phyloP scores from a whole-genome alignment of 768 basidiomycete genomes.

The Tylopilus balloui region DNA sequence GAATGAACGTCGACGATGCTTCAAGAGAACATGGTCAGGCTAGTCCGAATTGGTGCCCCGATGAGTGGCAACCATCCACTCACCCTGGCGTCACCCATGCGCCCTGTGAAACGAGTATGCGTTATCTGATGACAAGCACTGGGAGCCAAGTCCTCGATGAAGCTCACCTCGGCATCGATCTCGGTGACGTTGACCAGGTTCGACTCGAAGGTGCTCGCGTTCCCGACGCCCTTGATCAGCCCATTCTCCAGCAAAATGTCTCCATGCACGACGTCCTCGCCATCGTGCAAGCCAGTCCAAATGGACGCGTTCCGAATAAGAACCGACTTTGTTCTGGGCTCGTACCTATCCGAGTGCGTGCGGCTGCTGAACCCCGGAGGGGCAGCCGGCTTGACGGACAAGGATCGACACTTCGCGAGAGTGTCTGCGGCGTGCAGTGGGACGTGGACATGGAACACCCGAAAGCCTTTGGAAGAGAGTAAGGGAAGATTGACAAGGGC shows the following conservation, averaged over 20 bases:
- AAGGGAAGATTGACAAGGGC: conserved; percentile 9
- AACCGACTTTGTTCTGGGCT: conserved; percentile 46
- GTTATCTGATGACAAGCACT: not conserved
- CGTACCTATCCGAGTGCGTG: conserved; percentile 51
- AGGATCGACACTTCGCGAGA: conserved; percentile 43
- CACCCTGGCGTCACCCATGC: conserved; percentile 62
- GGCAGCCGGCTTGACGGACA: conserved; percentile 41
- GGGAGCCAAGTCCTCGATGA: no score
- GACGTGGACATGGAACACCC: conserved; percentile 3
- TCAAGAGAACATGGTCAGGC: not conserved
- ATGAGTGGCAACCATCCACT: not conserved
- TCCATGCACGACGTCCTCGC: conserved; percentile 52
- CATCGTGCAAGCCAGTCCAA: conserved; percentile 68
- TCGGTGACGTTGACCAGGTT: conserved; percentile 24
- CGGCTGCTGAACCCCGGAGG: conserved; percentile 45
- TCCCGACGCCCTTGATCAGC: conserved; percentile 53
- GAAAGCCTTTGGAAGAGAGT: not conserved
- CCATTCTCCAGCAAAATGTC: conserved; percentile 64
- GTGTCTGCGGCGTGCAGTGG: conserved; percentile 27
- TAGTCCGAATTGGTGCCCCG: not conserved
- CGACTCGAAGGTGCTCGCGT: conserved; percentile 1
- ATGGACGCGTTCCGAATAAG: conserved; percentile 67
- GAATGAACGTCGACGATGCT: conserved; percentile 54
- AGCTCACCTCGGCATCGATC: conserved; percentile 40
- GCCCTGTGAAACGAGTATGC: conserved; percentile 31